Evolutionary conservation across 2,329 filamentous ascomycete species (phyloP), one percentile per base, ranked within the genome.

Genomic region (Elsinoe ampelina): DNA sequence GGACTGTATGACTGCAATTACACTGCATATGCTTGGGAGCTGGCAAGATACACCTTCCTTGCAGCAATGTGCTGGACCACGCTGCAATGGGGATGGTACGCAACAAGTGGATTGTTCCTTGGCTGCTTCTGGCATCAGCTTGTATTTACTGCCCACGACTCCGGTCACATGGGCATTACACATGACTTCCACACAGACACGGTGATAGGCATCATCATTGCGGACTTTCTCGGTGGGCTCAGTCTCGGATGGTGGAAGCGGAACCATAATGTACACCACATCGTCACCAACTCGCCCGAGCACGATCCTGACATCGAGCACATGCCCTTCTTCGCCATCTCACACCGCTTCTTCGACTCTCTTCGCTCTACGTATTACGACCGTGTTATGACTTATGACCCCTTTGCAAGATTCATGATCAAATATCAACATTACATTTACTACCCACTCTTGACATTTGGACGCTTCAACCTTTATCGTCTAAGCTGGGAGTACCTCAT

Each of bases 131-230:
- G 93, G 92, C 93, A 97, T 67, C 93, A 97, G 69, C 79, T 97
- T 26, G 87, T 92, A 54, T 98, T 98, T 68, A 85, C 86, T 1
- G 93, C 89, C 59, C 93, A 98, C 71, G 93, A 98, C 75, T 89
- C 92, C 52, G 91, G 89, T 5, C 93, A 98, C 71, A 95, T 96
- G 86, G 93, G 89, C 62, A 95, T 98, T 64, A 98, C 93, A 1
- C 92, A 97, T 71, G 79, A 85, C 68, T 97, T 92, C 69, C 84
- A 87, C 51, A 72, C 83, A 36, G 93, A 98, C 70, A 86, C 86
- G 1, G 77, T 86, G 50, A 89, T 98, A 60, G 92, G 89, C 50
- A 95, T 97, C 66, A 73, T 95, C 61, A 86, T 96, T 65, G 90
- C 91, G 55, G 87, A 95, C 69, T 97, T 86, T 64, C 75, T 93